phyloP scores from a whole-genome alignment of 2,329 filamentous ascomycete genomes.

The Phaeophleospora eucalypticola region DNA sequence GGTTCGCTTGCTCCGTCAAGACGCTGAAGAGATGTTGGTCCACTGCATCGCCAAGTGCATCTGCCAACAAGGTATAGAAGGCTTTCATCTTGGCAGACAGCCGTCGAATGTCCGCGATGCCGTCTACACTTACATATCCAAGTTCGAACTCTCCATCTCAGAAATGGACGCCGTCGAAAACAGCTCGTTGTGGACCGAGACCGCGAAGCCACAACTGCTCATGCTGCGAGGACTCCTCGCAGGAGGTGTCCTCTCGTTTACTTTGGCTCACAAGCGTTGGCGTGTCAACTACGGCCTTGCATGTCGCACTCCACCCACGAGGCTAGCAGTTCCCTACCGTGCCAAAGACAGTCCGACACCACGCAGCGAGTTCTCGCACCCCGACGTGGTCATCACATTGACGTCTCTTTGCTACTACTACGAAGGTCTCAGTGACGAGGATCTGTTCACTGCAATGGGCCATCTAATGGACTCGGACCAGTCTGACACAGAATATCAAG shows the following conservation, averaged over 20 bases:
- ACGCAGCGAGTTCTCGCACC: constrained; percentile 64
- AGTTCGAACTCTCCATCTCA: constrained; percentile 6
- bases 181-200: constrained; percentile 13
- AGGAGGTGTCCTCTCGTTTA: constrained; percentile 56
- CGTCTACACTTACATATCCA: constrained; percentile 16
- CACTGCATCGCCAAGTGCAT: constrained; percentile 31
- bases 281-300: constrained; percentile 58
- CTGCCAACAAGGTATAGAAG: constrained; percentile 25
- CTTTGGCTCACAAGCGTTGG: constrained; percentile 60
- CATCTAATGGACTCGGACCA: constrained; percentile 25
- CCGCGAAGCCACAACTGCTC: constrained; percentile 39
- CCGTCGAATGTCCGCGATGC: constrained; percentile 10
- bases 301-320: constrained; percentile 43
- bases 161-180: constrained; percentile 11
- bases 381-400: constrained; percentile 61
- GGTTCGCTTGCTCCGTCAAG: constrained; percentile 51
- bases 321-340: constrained; percentile 62
- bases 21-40: constrained; percentile 33
- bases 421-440: constrained; percentile 45
- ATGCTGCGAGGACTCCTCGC: constrained; percentile 59
- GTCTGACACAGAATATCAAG: constrained; percentile 26
- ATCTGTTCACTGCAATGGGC: constrained; percentile 40
- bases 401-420: constrained; percentile 68
- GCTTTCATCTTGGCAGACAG: constrained; percentile 18
- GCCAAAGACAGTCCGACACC: constrained; percentile 62